phyloP scores from a whole-genome alignment of 106 monocot genomes.

The Apostasia ramifera region DNA sequence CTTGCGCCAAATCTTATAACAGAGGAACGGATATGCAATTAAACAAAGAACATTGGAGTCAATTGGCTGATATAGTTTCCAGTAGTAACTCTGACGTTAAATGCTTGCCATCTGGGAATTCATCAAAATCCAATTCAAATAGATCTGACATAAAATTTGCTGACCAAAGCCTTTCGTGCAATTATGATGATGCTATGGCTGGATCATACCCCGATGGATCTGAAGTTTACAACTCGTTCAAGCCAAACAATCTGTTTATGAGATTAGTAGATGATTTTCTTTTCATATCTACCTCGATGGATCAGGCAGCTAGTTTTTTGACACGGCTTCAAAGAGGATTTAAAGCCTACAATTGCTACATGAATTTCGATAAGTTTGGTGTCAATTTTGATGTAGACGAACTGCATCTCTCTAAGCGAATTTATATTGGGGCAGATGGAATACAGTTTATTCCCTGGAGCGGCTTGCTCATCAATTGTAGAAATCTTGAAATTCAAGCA shows the following conservation, averaged over 20 bases:
- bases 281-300: conserved; percentile 73
- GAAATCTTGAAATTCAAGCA: conserved; percentile 82
- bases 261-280: conserved; percentile 87
- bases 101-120: not conserved
- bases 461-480: conserved; percentile 81
- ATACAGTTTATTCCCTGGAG: conserved; percentile 85
- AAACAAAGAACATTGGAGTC: not conserved
- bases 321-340: conserved; percentile 69
- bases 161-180: not conserved
- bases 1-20: not conserved
- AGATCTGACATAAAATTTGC: not conserved
- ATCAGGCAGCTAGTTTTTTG: conserved; percentile 50
- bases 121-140: not conserved
- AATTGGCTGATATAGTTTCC: not conserved
- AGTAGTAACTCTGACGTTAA: not conserved
- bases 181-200: not conserved
- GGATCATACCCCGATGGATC: not conserved
- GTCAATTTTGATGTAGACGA: conserved; percentile 49
- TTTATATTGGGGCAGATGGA: conserved; percentile 58
- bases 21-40: not conserved
- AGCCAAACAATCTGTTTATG: conserved; percentile 34
- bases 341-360: conserved; percentile 70
- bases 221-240: conserved; percentile 1
- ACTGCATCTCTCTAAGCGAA: conserved; percentile 15
- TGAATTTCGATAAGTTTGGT: conserved; percentile 79